A percentile compares a stretch with the other conserved stretches of the same genome.
phyloP scores from a whole-genome alignment of 2,329 filamentous ascomycete species.

The Botrytis deweyae region DNA sequence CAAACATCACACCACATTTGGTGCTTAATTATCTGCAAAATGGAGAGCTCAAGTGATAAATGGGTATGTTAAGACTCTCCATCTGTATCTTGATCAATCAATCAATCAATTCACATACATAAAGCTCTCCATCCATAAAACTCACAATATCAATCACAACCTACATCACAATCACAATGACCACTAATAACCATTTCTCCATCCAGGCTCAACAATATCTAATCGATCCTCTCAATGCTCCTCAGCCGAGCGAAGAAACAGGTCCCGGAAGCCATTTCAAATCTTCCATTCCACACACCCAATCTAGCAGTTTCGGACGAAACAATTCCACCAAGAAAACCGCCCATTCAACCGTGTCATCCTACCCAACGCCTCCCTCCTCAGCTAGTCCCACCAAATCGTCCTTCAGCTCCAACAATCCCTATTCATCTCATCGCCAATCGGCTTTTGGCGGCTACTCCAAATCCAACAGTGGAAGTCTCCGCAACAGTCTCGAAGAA shows the following conservation, averaged over 20 bases:
- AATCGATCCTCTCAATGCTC: slow-evolving; percentile 66
- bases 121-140: neutral
- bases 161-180: neutral
- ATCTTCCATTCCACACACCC: slow-evolving; percentile 22
- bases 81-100: neutral
- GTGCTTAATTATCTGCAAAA: neutral
- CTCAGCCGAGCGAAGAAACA: slow-evolving; percentile 66
- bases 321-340: slow-evolving; percentile 22
- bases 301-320: slow-evolving; percentile 17
- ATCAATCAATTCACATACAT: neutral
- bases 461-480: slow-evolving; percentile 24
- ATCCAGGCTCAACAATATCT: slow-evolving; percentile 63
- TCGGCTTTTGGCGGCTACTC: slow-evolving; percentile 37
- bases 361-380: slow-evolving; percentile 50
- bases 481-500: slow-evolving; percentile 27
- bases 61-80: slow-evolving; percentile 5
- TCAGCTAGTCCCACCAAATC: slow-evolving; percentile 54
- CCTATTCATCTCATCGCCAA: slow-evolving; percentile 37
- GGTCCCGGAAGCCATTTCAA: slow-evolving; percentile 56
- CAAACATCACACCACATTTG: neutral
- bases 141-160: neutral
- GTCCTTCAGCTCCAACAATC: slow-evolving; percentile 49
- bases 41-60: slow-evolving; percentile 20
- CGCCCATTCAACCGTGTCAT: slow-evolving; percentile 31
- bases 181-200: neutral